Percentiles rank a stretch among this genome's conserved stretches.
phyloP scores from a whole-genome alignment of 768 basidiomycete genomes.

The Suillus placidus region DNA sequence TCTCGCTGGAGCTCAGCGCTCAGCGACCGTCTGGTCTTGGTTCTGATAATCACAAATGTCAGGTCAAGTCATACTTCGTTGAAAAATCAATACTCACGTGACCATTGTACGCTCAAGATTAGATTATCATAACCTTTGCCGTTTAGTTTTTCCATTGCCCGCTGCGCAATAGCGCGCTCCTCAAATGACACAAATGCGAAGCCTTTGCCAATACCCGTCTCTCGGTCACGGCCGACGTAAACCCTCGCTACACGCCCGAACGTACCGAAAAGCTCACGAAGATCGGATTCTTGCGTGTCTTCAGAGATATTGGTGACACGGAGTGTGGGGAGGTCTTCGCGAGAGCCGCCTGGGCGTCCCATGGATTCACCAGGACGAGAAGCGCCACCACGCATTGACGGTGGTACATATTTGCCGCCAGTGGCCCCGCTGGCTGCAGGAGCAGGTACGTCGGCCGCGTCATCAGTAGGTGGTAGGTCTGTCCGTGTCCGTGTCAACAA shows the following conservation, averaged over 20 bases:
- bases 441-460: constrained; percentile 36
- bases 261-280: constrained; percentile 85
- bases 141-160: constrained; percentile 89
- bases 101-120: constrained; percentile 73
- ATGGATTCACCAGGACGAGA: constrained; percentile 79
- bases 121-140: constrained; percentile 93
- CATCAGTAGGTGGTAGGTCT: constrained; percentile 43
- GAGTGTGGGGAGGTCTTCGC: constrained; percentile 94
- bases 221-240: constrained; percentile 92
- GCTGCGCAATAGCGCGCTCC: constrained; percentile 73
- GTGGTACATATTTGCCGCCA: constrained; percentile 89
- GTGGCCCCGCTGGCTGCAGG: constrained; percentile 36
- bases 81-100: constrained; percentile 45
- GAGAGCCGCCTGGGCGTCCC: constrained; percentile 49
- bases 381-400: constrained; percentile 80
- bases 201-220: constrained; percentile 93
- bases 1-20: not conserved
- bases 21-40: constrained; percentile 46
- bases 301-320: constrained; percentile 97
- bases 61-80: not conserved
- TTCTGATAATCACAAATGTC: constrained; percentile 30
- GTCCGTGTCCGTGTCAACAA: not conserved
- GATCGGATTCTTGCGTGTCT: constrained; percentile 92
- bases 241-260: constrained; percentile 89
- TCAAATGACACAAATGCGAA: constrained; percentile 99